These are phyloP conservation scores for Citrus trifoliata DNA, from an alignment of 345 rosid species.

Conservation along the genomic window DNA sequence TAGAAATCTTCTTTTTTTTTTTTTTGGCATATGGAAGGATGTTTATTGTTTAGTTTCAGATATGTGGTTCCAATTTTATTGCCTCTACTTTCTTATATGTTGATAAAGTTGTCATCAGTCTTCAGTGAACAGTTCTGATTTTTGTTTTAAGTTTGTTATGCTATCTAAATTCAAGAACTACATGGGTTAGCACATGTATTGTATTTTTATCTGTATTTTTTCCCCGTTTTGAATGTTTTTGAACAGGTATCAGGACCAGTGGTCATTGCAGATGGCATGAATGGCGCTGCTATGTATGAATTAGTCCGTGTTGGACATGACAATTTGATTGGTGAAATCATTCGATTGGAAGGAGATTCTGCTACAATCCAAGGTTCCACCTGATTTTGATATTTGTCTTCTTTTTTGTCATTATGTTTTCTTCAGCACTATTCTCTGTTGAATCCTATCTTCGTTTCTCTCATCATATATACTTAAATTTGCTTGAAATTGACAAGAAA, in stretches of 20 bases:
- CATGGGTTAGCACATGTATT: background rate
- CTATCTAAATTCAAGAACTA: background rate
- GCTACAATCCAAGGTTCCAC: constrained; percentile 93
- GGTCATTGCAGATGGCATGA: constrained; percentile 99
- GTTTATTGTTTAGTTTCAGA: background rate
- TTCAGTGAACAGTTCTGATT: background rate
- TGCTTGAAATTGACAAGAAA: constrained; percentile 1
- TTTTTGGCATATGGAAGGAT: background rate
- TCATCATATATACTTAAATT: background rate
- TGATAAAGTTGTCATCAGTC: background rate
- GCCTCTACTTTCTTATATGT: background rate
- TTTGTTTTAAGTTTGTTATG: background rate
- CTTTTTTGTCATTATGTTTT: background rate
- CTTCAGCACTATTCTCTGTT: background rate
- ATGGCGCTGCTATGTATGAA: constrained; percentile 99
- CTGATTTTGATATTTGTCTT: background rate
- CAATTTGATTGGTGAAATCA: constrained; percentile 94
- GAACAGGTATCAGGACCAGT: constrained; percentile 98
- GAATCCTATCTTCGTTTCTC: background rate
- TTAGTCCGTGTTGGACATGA: constrained; percentile 98
- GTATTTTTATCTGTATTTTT: background rate
- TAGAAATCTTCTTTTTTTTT: background rate
- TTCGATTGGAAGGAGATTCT: constrained; percentile 97
- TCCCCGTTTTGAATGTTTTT: background rate
- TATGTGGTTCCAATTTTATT: background rate